Conservation (phyloP, 2,329 filamentous ascomycete genomes). For the Beauveria sp. region DNA sequence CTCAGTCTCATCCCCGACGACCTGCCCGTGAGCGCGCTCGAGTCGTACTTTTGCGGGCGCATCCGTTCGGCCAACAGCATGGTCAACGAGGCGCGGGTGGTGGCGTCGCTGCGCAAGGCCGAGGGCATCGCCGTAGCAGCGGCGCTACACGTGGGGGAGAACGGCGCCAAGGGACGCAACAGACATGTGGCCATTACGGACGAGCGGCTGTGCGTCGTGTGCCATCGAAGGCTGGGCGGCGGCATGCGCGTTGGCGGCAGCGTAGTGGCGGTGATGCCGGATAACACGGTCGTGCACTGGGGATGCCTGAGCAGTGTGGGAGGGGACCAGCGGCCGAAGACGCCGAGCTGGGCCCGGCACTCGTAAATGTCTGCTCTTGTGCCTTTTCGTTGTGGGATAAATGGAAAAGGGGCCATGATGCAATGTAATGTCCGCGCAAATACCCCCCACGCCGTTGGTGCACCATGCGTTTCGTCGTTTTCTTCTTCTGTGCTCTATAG, state of each 20-base stretch:
- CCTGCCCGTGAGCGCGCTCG: constrained; percentile 70
- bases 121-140: constrained; percentile 73
- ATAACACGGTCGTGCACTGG: constrained; percentile 75
- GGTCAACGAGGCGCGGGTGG: constrained; percentile 72
- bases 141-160: constrained; percentile 57
- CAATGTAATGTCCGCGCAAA: constrained; percentile 9
- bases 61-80: constrained; percentile 80
- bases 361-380: constrained; percentile 17
- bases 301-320: constrained; percentile 57
- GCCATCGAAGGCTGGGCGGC: constrained; percentile 84
- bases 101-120: constrained; percentile 68
- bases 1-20: constrained; percentile 76
- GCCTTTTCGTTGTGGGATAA: neutral
- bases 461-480: neutral
- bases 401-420: neutral
- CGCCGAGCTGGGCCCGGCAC: constrained; percentile 30
- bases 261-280: constrained; percentile 82
- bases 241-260: constrained; percentile 80
- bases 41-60: constrained; percentile 84
- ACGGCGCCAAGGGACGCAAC: constrained; percentile 34
- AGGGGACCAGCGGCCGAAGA: constrained; percentile 14
- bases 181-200: constrained; percentile 74
- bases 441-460: constrained; percentile 6
- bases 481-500: neutral
- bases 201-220: constrained; percentile 84